A percentile compares a stretch with the other conserved stretches of the same genome.
Conservation (phyloP, 345 rosid genomes). For the Eucalyptus decipiens region DNA sequence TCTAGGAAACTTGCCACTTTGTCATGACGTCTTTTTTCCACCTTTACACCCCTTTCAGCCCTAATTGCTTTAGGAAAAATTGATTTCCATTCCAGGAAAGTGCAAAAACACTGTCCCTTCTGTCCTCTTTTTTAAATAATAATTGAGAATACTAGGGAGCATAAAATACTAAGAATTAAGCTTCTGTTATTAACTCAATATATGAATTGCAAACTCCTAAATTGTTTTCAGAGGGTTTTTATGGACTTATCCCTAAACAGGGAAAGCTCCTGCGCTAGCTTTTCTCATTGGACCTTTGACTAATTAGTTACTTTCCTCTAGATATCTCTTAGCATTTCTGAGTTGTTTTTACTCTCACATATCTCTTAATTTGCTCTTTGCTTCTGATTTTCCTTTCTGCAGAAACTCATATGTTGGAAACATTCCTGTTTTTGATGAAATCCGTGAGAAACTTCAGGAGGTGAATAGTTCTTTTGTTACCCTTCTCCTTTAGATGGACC, state of each 20-base stretch:
- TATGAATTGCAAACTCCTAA: neutral
- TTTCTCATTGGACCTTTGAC: neutral
- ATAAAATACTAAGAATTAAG: neutral
- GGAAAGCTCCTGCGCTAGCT: neutral
- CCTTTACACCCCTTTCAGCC: neutral
- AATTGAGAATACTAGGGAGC: no score
- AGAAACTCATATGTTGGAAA: conserved; percentile 91
- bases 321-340: neutral
- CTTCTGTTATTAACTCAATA: neutral
- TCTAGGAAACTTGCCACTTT: neutral
- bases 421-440: conserved; percentile 46
- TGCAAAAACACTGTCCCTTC: neutral
- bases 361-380: neutral
- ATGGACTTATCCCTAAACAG: neutral
- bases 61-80: neutral
- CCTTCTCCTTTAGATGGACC: neutral
- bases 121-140: neutral
- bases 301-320: neutral
- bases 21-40: neutral
- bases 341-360: neutral
- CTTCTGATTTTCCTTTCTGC: conserved; percentile 1
- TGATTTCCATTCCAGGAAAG: neutral
- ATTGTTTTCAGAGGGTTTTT: neutral
- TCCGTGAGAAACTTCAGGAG: conserved; percentile 68
- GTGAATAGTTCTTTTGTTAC: conserved; percentile 4